phyloP scores from a whole-genome alignment of 1,139 yeast species.

The Debaryomyces robertsiae region DNA sequence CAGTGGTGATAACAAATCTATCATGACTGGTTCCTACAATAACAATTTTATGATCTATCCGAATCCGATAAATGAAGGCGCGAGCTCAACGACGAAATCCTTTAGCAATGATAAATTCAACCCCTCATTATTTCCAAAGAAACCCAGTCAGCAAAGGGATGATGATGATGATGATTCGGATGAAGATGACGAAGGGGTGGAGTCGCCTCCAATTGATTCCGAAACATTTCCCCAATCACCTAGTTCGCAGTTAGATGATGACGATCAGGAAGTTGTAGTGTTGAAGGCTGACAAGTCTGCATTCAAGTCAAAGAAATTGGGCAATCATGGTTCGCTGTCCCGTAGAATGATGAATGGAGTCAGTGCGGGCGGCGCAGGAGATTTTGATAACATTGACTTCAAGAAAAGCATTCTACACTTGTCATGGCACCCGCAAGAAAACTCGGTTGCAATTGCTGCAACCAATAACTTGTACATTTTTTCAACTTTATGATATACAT shows the following conservation, averaged over 20 bases:
- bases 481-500: slow-evolving; percentile 53
- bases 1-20: slow-evolving; percentile 87
- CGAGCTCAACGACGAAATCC: slow-evolving; percentile 7
- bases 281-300: slow-evolving; percentile 98
- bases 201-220: slow-evolving; percentile 30
- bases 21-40: slow-evolving; percentile 97
- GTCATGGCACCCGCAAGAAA: slow-evolving; percentile 98
- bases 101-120: slow-evolving; percentile 9
- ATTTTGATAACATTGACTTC: slow-evolving; percentile 87
- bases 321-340: slow-evolving; percentile 37
- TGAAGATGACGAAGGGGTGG: slow-evolving; percentile 42
- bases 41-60: slow-evolving; percentile 98
- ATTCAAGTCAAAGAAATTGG: slow-evolving; percentile 74
- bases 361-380: slow-evolving; percentile 44
- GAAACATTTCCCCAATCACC: slow-evolving; percentile 40
- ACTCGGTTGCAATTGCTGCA: slow-evolving; percentile 97
- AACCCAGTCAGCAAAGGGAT: slow-evolving; percentile 25
- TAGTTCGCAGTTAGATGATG: slow-evolving; percentile 43
- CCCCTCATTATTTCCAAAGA: slow-evolving; percentile 5
- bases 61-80: slow-evolving; percentile 53
- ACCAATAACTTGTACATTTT: slow-evolving; percentile 89
- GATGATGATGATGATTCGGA: slow-evolving; percentile 43
- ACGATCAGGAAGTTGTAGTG: slow-evolving; percentile 72
- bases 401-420: slow-evolving; percentile 92
- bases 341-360: slow-evolving; percentile 51